Percentiles rank a stretch among this genome's conserved stretches.
Evolutionary conservation across 495 filamentous ascomycete species (phyloP).

Genomic region (Pyrenopolyporus hunteri): DNA sequence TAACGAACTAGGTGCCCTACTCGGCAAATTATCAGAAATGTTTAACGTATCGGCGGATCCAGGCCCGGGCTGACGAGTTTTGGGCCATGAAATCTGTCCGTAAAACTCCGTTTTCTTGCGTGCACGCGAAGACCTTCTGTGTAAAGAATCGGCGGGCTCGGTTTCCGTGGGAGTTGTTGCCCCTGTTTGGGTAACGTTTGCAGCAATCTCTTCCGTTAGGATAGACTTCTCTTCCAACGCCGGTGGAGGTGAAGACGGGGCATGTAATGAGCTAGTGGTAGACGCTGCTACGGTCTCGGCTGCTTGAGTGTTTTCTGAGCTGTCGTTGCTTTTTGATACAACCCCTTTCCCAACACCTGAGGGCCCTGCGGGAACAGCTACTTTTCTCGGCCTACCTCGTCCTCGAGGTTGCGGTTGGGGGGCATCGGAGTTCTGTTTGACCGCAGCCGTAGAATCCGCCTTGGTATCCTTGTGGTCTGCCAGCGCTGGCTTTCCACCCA

Average conservation of each 20-base stretch:
- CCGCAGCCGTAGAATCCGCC: not conserved
- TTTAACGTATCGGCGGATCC: not conserved
- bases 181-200: not conserved
- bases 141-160: not conserved
- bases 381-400: conserved; percentile 10
- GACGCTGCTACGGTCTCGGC: not conserved
- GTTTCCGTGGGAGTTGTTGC: not conserved
- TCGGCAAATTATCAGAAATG: not conserved
- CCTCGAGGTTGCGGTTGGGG: conserved; percentile 5
- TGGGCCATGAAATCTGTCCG: conserved; percentile 14
- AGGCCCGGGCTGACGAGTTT: not conserved
- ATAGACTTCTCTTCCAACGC: conserved; percentile 2
- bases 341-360: not conserved
- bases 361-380: not conserved
- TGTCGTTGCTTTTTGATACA: not conserved
- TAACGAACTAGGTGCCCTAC: not conserved
- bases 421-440: not conserved
- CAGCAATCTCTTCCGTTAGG: not conserved
- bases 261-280: not conserved
- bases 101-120: conserved; percentile 26
- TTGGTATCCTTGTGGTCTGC: not conserved
- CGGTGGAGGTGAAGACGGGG: not conserved
- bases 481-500: not conserved
- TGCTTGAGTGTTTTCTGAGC: not conserved
- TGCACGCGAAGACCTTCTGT: conserved; percentile 9